Conservation (phyloP, 2,329 filamentous ascomycete genomes). For the Teratosphaeria pseudoeucalypti region DNA sequence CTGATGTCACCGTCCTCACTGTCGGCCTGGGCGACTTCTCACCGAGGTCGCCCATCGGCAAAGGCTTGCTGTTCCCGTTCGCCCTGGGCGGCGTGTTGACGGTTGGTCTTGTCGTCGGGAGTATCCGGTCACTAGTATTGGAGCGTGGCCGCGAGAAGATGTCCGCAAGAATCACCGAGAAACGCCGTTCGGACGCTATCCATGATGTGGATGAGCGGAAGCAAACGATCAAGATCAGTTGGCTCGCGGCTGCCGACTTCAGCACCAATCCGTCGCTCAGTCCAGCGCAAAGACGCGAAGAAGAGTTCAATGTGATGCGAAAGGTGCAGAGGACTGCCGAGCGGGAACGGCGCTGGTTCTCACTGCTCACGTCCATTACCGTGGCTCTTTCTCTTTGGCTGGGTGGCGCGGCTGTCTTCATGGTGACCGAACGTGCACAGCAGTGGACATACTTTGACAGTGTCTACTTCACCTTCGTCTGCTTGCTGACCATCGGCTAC, state of each 20-base stretch:
- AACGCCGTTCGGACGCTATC: conserved; percentile 35
- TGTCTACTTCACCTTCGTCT: conserved; percentile 45
- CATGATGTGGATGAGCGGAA: conserved; percentile 28
- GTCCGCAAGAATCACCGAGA: conserved; percentile 39
- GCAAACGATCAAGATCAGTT: conserved; percentile 33
- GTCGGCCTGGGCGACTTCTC: conserved; percentile 44
- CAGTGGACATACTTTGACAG: conserved; percentile 42
- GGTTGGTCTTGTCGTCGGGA: conserved; percentile 46
- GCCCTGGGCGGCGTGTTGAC: conserved; percentile 46
- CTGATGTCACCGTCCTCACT: conserved; percentile 46
- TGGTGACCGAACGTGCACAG: conserved; percentile 33
- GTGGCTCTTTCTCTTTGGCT: conserved; percentile 37
- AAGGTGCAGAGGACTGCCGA: conserved; percentile 30
- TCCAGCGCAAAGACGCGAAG: conserved; percentile 31
- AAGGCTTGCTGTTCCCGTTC: conserved; percentile 43
- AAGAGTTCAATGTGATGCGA: conserved; percentile 42
- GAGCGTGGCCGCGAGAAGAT: conserved; percentile 43
- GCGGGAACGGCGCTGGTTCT: conserved; percentile 32
- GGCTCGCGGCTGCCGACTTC: conserved; percentile 31
- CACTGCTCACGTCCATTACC: conserved; percentile 26
- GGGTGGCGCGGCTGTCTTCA: conserved; percentile 42
- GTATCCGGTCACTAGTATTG: conserved; percentile 40
- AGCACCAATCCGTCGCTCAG: conserved; percentile 30
- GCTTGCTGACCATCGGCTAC: conserved; percentile 46
- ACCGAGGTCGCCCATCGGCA: conserved; percentile 40